Percentiles rank a stretch among this genome's conserved stretches.
Conservation (phyloP, 208 protist species). For the Wallacemonas collosoma region DNA sequence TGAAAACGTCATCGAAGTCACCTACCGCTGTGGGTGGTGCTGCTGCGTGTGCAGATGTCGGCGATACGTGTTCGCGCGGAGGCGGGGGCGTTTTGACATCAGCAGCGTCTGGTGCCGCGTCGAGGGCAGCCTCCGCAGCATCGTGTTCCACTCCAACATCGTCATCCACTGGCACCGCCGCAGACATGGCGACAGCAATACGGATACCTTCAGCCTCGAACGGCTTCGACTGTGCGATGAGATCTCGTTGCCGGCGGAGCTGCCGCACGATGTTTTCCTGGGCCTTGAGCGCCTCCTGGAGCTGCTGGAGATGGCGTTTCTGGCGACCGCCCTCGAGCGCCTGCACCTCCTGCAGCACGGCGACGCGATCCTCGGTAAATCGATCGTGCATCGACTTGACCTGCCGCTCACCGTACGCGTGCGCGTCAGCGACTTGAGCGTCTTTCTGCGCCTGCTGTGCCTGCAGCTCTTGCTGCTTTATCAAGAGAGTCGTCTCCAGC, state of each 20-base stretch:
- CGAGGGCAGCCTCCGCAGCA: not conserved
- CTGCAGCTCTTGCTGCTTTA: conserved; percentile 54
- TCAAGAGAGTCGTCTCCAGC: conserved; percentile 51
- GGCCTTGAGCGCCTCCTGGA: conserved; percentile 15
- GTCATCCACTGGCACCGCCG: not conserved
- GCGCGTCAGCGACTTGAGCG: conserved; percentile 23
- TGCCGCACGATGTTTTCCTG: conserved; percentile 19
- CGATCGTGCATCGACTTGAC: conserved; percentile 28
- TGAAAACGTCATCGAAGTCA: conserved; percentile 15
- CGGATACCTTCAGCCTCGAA: conserved; percentile 33
- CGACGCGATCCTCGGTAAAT: conserved; percentile 28
- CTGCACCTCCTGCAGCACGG: conserved; percentile 36
- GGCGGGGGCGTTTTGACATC: no score
- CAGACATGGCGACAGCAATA: conserved; percentile 9
- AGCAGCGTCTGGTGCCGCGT: no score
- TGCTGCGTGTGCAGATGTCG: not conserved
- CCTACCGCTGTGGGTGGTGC: not conserved
- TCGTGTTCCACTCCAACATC: not conserved
- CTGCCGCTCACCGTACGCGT: conserved; percentile 33
- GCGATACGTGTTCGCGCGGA: no score
- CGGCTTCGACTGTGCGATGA: conserved; percentile 29
- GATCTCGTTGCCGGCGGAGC: conserved; percentile 32
- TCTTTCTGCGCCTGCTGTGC: conserved; percentile 29
- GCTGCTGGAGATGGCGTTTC: conserved; percentile 36
- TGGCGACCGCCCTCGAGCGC: conserved; percentile 35